Conservation (phyloP, 257 asterid genomes). For the Dorcoceras hygrometricum region DNA sequence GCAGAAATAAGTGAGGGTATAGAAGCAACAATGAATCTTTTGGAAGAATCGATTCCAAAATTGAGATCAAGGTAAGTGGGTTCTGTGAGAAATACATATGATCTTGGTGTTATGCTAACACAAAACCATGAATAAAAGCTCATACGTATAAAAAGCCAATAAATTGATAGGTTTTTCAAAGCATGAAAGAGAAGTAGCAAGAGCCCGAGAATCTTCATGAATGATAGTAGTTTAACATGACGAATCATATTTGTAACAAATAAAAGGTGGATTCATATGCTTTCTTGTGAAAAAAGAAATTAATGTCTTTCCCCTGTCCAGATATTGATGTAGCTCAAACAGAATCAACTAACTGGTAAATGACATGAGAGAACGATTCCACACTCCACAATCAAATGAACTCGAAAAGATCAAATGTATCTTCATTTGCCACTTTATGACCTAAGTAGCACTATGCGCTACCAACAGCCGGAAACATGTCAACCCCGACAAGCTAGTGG, state of each 20-base stretch:
- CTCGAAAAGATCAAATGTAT: neutral
- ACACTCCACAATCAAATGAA: too few species aligned
- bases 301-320: neutral
- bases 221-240: too few species aligned
- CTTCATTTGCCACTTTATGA: neutral
- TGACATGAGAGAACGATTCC: slow-evolving; percentile 9
- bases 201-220: too few species aligned
- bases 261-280: too few species aligned
- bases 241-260: too few species aligned
- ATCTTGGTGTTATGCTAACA: slow-evolving; percentile 5
- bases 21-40: slow-evolving; percentile 14
- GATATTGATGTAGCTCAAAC: neutral
- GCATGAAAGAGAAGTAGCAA: neutral
- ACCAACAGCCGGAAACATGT: neutral
- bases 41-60: slow-evolving; percentile 15
- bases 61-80: neutral
- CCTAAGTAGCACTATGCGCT: too few species aligned
- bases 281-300: neutral
- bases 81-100: slow-evolving; percentile 1
- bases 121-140: neutral
- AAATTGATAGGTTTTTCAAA: neutral
- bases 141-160: neutral
- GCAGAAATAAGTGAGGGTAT: slow-evolving; percentile 8
- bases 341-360: slow-evolving; percentile 14
- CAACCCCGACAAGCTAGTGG: neutral